Percentiles rank a stretch among this genome's conserved stretches.
These are phyloP conservation scores for Cryptococcus sp. DNA, from an alignment of 1,284 basidiomycete genomes.

Conservation along the genomic window DNA sequence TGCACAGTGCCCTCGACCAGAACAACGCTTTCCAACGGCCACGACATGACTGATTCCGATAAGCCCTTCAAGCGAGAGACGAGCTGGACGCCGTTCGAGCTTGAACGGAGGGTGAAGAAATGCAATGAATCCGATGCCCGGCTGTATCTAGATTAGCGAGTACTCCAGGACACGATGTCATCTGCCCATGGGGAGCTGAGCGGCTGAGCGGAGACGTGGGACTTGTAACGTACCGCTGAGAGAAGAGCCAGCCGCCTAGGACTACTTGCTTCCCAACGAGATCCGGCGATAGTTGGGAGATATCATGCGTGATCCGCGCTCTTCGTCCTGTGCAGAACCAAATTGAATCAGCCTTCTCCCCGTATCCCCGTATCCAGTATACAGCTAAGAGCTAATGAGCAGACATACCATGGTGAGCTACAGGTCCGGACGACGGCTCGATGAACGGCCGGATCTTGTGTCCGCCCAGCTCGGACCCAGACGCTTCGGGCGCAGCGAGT, in stretches of 20 bases:
- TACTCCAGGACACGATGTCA: neutral
- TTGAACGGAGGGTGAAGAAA: conserved; percentile 65
- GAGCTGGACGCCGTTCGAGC: conserved; percentile 72
- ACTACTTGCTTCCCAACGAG: conserved; percentile 65
- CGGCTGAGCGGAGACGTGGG: conserved; percentile 11
- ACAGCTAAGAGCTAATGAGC: neutral
- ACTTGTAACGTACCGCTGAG: conserved; percentile 31
- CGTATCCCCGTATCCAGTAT: neutral
- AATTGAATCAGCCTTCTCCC: neutral
- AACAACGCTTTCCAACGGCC: conserved; percentile 75
- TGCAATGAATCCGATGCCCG: conserved; percentile 46
- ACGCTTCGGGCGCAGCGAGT: no score
- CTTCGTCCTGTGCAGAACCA: conserved; percentile 26
- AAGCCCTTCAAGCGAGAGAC: conserved; percentile 55
- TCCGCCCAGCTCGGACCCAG: no score
- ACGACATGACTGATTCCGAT: conserved; percentile 59
- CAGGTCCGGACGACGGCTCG: conserved; percentile 8
- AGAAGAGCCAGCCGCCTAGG: conserved; percentile 67
- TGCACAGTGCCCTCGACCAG: conserved; percentile 70
- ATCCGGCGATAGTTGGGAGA: conserved; percentile 61
- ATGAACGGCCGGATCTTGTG: conserved; percentile 14
- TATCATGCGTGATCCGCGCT: conserved; percentile 60
- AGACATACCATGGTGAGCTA: conserved; percentile 32
- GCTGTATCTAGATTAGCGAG: conserved; percentile 48
- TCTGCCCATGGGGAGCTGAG: neutral